Evolutionary conservation across 768 basidiomycete species (phyloP).

Genomic region (Xerocomellus intermedius): DNA sequence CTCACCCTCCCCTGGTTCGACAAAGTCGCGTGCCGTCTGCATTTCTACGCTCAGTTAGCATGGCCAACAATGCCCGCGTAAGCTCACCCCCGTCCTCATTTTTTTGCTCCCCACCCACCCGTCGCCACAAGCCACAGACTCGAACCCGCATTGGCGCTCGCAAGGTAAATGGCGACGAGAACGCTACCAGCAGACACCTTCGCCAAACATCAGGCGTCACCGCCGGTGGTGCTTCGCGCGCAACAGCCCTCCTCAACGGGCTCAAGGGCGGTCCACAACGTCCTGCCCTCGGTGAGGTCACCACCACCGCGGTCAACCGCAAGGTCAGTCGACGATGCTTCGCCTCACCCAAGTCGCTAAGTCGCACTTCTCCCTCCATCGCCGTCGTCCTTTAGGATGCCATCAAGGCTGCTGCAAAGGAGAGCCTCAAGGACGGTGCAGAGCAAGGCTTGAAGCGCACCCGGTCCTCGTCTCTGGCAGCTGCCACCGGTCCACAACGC

Average conservation of each 20-base stretch:
- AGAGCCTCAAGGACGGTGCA: conserved; percentile 48
- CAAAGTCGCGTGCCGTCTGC: conserved; percentile 15
- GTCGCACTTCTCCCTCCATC: background rate
- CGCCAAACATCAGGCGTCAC: conserved; percentile 58
- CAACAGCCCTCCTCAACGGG: conserved; percentile 38
- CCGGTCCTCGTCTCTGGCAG: conserved; percentile 65
- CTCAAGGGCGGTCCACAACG: conserved; percentile 62
- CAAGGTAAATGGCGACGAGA: conserved; percentile 72
- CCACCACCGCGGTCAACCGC: conserved; percentile 71
- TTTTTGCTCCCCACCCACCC: conserved; percentile 5
- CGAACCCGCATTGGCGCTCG: conserved; percentile 63
- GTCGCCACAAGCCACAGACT: conserved; percentile 53
- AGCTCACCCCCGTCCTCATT: conserved; percentile 19
- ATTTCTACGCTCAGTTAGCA: conserved; percentile 32
- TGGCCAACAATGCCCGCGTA: conserved; percentile 66
- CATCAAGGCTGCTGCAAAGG: conserved; percentile 55
- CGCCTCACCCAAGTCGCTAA: conserved; percentile 1
- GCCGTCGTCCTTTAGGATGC: conserved; percentile 29
- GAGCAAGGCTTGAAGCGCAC: conserved; percentile 57
- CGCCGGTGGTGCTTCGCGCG: conserved; percentile 48
- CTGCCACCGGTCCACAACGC: conserved; percentile 62
- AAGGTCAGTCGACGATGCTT: conserved; percentile 48
- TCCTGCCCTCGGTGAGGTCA: conserved; percentile 79
- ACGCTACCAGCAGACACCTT: conserved; percentile 64
- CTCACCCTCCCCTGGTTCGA: conserved; percentile 5